Percentiles rank a stretch among this genome's conserved stretches.
phyloP scores from a whole-genome alignment of 1,284 basidiomycete species.

The Marasmius oreades region DNA sequence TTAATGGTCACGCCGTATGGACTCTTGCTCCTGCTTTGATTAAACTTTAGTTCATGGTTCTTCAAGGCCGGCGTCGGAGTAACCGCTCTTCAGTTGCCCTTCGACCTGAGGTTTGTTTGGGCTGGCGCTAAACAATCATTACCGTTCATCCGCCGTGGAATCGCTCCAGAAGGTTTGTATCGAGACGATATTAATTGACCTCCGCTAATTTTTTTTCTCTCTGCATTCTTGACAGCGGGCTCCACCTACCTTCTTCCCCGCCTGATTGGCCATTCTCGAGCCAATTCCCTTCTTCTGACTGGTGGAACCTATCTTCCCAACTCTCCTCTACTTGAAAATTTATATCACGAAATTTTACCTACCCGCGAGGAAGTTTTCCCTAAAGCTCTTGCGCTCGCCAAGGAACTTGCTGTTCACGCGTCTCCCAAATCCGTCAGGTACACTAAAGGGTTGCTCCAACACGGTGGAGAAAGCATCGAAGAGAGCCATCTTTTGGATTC shows the following conservation, averaged over 20 bases:
- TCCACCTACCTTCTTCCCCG: constrained; percentile 52
- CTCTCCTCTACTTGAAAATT: constrained; percentile 38
- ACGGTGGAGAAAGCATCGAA: constrained; percentile 44
- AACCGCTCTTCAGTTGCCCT: constrained; percentile 52
- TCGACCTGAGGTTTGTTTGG: constrained; percentile 56
- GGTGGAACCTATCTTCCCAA: constrained; percentile 41
- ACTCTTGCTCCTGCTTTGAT: background rate
- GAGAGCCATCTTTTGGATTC: constrained; percentile 55
- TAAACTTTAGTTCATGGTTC: background rate
- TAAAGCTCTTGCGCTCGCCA: constrained; percentile 45
- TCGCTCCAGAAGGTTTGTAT: constrained; percentile 45
- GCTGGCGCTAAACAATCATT: constrained; percentile 48
- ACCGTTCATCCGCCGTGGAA: constrained; percentile 54
- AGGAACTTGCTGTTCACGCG: constrained; percentile 47
- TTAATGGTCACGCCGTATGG: constrained; percentile 56
- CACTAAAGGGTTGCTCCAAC: constrained; percentile 49
- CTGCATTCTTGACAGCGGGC: constrained; percentile 31
- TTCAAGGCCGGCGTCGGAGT: constrained; percentile 49
- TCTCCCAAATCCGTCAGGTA: constrained; percentile 48
- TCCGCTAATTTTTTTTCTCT: too few species aligned
- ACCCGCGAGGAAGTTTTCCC: constrained; percentile 50
- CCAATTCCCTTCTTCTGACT: constrained; percentile 47
- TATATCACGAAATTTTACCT: constrained; percentile 46
- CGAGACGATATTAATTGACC: too few species aligned
- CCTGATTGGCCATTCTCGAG: constrained; percentile 48